These are phyloP conservation scores for Geum urbanum DNA, from an alignment of 306 rosid genomes.

Conservation along the genomic window DNA sequence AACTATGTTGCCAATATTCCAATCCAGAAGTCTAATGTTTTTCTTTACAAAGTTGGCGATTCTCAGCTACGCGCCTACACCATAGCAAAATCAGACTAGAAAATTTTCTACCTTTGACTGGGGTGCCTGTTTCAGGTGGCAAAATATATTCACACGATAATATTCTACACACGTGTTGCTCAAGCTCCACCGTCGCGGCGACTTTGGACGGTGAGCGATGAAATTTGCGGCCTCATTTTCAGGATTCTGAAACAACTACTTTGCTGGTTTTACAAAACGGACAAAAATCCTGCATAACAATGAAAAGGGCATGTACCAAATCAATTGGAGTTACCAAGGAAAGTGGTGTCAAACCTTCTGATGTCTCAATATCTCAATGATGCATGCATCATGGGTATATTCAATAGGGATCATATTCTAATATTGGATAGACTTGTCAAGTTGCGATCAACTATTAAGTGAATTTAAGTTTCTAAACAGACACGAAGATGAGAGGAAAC, in stretches of 20 bases:
- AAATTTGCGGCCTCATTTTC: not conserved
- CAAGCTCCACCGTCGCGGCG: not conserved
- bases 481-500: not conserved
- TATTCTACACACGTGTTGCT: not conserved
- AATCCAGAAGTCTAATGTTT: not conserved
- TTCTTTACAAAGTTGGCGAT: too few species aligned
- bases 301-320: constrained; percentile 8
- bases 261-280: constrained; percentile 4
- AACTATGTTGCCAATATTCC: not conserved
- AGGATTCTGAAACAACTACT: too few species aligned
- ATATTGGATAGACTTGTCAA: not conserved
- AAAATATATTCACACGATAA: not conserved
- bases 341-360: not conserved
- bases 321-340: not conserved
- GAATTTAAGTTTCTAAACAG: constrained; percentile 2
- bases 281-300: not conserved
- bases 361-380: not conserved
- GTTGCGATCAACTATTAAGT: not conserved
- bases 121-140: not conserved
- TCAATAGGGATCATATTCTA: not conserved
- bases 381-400: not conserved
- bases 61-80: not conserved
- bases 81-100: not conserved
- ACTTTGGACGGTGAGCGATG: not conserved
- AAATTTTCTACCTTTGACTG: constrained; percentile 4